Evolutionary conservation across 352 stramenopile species (phyloP).

Genomic region (Pythium aphanidermatum): DNA sequence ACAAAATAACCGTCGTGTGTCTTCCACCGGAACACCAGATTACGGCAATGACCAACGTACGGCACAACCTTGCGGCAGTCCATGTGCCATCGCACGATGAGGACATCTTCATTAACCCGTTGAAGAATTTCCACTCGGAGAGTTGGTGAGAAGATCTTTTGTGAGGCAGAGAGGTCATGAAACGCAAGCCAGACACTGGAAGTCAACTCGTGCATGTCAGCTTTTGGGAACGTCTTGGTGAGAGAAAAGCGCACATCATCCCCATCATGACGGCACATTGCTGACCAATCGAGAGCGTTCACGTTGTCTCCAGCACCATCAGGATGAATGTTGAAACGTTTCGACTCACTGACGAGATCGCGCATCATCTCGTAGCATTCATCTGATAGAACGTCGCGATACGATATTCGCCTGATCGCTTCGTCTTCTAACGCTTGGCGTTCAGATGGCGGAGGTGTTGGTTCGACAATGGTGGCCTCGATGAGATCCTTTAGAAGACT

Average conservation of each 20-base stretch:
- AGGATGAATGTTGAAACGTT: slow-evolving; percentile 16
- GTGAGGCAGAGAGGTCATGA: slow-evolving; percentile 8
- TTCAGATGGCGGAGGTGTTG: background rate
- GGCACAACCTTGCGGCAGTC: slow-evolving; percentile 16
- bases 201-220: slow-evolving; percentile 13
- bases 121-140: slow-evolving; percentile 19
- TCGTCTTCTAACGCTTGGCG: background rate
- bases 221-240: slow-evolving; percentile 17
- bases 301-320: background rate
- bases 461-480: slow-evolving; percentile 14
- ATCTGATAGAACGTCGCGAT: slow-evolving; percentile 15
- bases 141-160: slow-evolving; percentile 19
- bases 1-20: slow-evolving; percentile 22
- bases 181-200: slow-evolving; percentile 21
- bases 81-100: slow-evolving; percentile 22
- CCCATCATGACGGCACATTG: slow-evolving; percentile 9
- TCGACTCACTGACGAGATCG: slow-evolving; percentile 19
- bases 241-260: slow-evolving; percentile 22
- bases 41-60: slow-evolving; percentile 16
- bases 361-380: slow-evolving; percentile 25
- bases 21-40: slow-evolving; percentile 22
- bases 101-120: slow-evolving; percentile 19
- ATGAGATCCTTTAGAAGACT: slow-evolving; percentile 20
- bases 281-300: slow-evolving; percentile 14
- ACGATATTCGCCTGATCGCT: slow-evolving; percentile 5